phyloP scores from a whole-genome alignment of 2,329 filamentous ascomycete species.

The Pseudopyricularia cyperi region DNA sequence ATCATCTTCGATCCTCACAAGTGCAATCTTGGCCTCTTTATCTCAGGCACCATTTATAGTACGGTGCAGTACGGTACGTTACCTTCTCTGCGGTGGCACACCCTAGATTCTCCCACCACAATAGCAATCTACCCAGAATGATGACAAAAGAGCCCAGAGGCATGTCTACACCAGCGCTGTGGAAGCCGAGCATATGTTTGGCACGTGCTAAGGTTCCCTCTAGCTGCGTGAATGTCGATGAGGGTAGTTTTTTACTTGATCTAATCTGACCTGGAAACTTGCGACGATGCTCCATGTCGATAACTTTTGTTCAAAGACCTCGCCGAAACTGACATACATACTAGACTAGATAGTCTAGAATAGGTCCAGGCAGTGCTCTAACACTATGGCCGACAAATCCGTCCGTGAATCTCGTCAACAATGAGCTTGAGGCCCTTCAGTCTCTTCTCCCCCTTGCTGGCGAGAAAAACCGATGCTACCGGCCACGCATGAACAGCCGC shows the following conservation, averaged over 20 bases:
- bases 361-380: too few relatives aligned
- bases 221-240: slow-evolving; percentile 22
- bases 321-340: neutral
- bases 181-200: slow-evolving; percentile 33
- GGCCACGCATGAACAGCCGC: slow-evolving; percentile 67
- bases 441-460: slow-evolving; percentile 32
- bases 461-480: slow-evolving; percentile 50
- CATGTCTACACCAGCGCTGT: slow-evolving; percentile 13
- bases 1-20: neutral
- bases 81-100: neutral
- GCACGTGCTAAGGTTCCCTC: slow-evolving; percentile 31
- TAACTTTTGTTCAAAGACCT: neutral
- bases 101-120: neutral
- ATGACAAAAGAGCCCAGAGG: slow-evolving; percentile 30
- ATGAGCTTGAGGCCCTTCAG: slow-evolving; percentile 34
- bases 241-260: slow-evolving; percentile 44
- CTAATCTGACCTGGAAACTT: slow-evolving; percentile 42
- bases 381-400: slow-evolving; percentile 8
- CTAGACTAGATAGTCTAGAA: too few relatives aligned
- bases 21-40: neutral
- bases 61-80: neutral
- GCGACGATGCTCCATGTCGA: neutral
- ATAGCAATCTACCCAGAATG: slow-evolving; percentile 11
- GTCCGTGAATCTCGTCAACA: slow-evolving; percentile 22
- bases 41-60: too few relatives aligned